Evolutionary conservation across 805 yeast species (phyloP).

Genomic region (Candida coleopterorum): DNA sequence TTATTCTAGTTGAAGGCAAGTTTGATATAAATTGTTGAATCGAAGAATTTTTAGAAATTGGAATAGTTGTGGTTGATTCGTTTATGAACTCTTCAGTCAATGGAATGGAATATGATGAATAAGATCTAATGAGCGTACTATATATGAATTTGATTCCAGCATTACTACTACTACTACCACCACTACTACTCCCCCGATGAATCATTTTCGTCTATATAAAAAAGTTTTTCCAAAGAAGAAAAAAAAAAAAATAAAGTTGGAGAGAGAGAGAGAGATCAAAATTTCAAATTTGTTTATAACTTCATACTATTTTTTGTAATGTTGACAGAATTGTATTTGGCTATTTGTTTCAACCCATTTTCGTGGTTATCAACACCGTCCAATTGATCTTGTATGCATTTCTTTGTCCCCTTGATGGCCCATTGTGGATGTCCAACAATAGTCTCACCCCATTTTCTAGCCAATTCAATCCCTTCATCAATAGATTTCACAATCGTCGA

Average conservation of each 20-base stretch:
- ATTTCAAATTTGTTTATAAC: too few relatives aligned
- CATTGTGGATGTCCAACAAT: slow-evolving; percentile 49
- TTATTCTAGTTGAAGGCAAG: slow-evolving; percentile 8
- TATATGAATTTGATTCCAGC: background rate
- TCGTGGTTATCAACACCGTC: slow-evolving; percentile 33
- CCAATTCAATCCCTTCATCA: slow-evolving; percentile 45
- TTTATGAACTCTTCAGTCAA: slow-evolving; percentile 7
- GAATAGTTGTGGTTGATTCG: background rate
- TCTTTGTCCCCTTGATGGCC: slow-evolving; percentile 64
- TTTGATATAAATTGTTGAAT: background rate
- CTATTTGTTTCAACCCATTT: slow-evolving; percentile 50
- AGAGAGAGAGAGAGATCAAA: too few relatives aligned
- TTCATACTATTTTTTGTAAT: slow-evolving; percentile 14
- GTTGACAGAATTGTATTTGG: slow-evolving; percentile 45
- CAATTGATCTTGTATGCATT: slow-evolving; percentile 39
- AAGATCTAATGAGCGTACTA: too few relatives aligned
- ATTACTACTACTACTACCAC: too few relatives aligned
- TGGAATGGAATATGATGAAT: slow-evolving; percentile 9
- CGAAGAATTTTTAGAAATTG: background rate
- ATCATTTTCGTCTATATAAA: too few relatives aligned
- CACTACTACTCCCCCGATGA: too few relatives aligned
- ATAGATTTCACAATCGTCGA: slow-evolving; percentile 42
- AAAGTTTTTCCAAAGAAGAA: background rate
- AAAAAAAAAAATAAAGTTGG: slow-evolving; percentile 3
- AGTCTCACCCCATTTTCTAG: slow-evolving; percentile 44